Conservation (phyloP, 2,329 filamentous ascomycete species). For the Aspergillus neoniger region DNA sequence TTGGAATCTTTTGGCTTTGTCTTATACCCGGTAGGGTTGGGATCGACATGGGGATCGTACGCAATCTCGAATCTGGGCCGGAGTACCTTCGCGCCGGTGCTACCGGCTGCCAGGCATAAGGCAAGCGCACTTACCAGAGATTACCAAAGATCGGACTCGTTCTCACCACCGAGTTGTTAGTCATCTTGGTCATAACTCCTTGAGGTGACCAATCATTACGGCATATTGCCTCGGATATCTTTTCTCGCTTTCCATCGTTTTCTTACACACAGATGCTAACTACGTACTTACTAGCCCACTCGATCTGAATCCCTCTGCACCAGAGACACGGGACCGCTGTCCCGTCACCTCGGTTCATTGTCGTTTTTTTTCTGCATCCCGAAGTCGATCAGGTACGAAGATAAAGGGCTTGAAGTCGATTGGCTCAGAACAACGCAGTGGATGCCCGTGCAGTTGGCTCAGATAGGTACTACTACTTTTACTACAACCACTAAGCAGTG, state of each 20-base stretch:
- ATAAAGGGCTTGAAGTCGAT: background rate
- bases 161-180: background rate
- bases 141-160: background rate
- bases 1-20: conserved; percentile 28
- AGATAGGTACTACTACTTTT: background rate
- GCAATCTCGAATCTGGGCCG: conserved; percentile 13
- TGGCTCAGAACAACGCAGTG: background rate
- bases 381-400: background rate
- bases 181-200: background rate
- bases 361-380: background rate
- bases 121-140: background rate
- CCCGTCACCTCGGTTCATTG: background rate
- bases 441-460: background rate
- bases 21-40: conserved; percentile 15
- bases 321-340: conserved; percentile 6
- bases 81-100: background rate
- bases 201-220: background rate
- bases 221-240: background rate
- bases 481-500: too few relatives aligned
- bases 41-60: conserved; percentile 23
- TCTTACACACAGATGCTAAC: conserved; percentile 4
- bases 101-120: background rate
- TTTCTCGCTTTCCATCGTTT: too few relatives aligned
- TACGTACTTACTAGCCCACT: background rate
- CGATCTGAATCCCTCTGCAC: background rate